phyloP scores from a whole-genome alignment of 768 basidiomycete genomes.

The Rhizopogon vinicolor region DNA sequence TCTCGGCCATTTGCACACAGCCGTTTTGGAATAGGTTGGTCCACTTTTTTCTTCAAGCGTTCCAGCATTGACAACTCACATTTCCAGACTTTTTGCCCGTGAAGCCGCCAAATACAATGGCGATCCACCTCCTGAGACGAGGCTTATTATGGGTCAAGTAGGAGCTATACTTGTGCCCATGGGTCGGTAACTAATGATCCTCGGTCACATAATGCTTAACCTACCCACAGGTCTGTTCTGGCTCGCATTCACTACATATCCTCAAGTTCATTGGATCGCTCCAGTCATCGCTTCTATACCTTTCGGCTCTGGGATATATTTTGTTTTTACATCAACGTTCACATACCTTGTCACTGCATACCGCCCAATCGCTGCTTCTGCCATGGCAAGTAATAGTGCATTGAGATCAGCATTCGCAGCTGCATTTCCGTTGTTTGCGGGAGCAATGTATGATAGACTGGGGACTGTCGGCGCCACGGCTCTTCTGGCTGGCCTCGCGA shows the following conservation, averaged over 20 bases:
- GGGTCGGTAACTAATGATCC: slow-evolving; percentile 28
- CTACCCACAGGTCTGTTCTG: slow-evolving; percentile 37
- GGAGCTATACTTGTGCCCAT: slow-evolving; percentile 66
- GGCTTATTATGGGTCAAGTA: slow-evolving; percentile 60
- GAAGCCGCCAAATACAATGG: slow-evolving; percentile 36
- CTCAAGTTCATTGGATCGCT: slow-evolving; percentile 41
- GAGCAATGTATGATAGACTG: slow-evolving; percentile 45
- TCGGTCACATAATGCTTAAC: neutral
- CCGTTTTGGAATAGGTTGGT: slow-evolving; percentile 41
- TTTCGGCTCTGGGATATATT: slow-evolving; percentile 54
- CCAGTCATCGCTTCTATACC: slow-evolving; percentile 41
- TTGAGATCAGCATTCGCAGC: slow-evolving; percentile 43
- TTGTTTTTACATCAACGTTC: slow-evolving; percentile 66
- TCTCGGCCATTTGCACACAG: slow-evolving; percentile 32
- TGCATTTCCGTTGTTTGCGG: slow-evolving; percentile 49
- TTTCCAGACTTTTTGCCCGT: slow-evolving; percentile 31
- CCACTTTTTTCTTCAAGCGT: neutral
- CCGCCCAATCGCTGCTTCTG: slow-evolving; percentile 50
- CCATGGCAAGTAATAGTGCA: slow-evolving; percentile 63
- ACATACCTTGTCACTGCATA: slow-evolving; percentile 52
- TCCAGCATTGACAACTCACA: neutral
- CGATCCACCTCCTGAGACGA: slow-evolving; percentile 58
- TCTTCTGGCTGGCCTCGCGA: slow-evolving; percentile 60
- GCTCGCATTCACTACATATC: slow-evolving; percentile 52
- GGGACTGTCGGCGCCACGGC: slow-evolving; percentile 72